Conservation (phyloP, 2,329 filamentous ascomycete species). For the Penicillium oxalicum region DNA sequence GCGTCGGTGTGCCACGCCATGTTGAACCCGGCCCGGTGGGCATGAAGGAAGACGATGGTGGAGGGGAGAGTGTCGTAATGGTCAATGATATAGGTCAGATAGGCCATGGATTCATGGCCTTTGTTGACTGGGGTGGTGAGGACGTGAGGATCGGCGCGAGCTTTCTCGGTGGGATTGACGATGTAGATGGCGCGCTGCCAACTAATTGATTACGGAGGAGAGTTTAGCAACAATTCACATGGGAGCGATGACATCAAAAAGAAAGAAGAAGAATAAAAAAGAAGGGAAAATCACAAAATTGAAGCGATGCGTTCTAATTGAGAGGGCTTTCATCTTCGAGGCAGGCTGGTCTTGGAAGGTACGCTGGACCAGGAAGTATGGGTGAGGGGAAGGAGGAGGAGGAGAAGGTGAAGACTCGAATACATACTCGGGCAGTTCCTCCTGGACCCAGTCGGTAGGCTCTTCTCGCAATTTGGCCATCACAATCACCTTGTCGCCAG, state of each 20-base stretch:
- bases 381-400: no score
- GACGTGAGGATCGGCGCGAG: slow-evolving; percentile 13
- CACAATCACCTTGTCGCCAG: slow-evolving; percentile 38
- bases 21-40: slow-evolving; percentile 46
- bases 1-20: slow-evolving; percentile 55
- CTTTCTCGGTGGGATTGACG: slow-evolving; percentile 32
- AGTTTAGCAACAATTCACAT: no score
- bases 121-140: slow-evolving; percentile 39
- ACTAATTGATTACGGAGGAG: slow-evolving; percentile 16
- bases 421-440: slow-evolving; percentile 42
- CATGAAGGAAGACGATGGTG: slow-evolving; percentile 51
- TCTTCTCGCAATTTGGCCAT: slow-evolving; percentile 43
- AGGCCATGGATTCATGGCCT: slow-evolving; percentile 44
- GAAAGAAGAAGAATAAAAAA: no score
- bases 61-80: slow-evolving; percentile 46
- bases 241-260: no score
- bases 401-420: not conserved
- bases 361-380: no score
- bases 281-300: no score
- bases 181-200: slow-evolving; percentile 45
- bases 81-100: slow-evolving; percentile 44
- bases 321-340: no score
- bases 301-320: no score
- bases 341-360: no score
- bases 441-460: slow-evolving; percentile 41